Evolutionary conservation across 495 filamentous ascomycete species (phyloP).

Genomic region (Cetradonia linearis): DNA sequence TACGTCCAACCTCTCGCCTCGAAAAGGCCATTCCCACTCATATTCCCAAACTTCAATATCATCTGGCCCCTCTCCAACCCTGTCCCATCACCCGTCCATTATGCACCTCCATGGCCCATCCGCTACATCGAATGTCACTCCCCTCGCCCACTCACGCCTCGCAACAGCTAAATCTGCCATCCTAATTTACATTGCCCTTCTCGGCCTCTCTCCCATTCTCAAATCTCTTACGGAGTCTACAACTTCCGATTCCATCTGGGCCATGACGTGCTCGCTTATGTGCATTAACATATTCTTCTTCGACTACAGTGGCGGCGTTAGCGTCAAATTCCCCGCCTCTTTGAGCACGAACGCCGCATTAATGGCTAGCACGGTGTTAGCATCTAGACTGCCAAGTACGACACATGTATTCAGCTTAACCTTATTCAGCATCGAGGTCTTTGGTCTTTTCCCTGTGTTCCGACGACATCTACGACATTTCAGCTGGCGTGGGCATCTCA

Average conservation of each 20-base stretch:
- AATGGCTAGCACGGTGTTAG: slow-evolving; percentile 88
- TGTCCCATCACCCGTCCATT: slow-evolving; percentile 19
- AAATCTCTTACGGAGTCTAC: slow-evolving; percentile 90
- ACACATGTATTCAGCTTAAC: slow-evolving; percentile 93
- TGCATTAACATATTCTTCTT: slow-evolving; percentile 95
- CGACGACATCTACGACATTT: slow-evolving; percentile 72
- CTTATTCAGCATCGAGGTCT: slow-evolving; percentile 92
- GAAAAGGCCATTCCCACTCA: slow-evolving; percentile 22
- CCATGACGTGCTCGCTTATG: slow-evolving; percentile 84
- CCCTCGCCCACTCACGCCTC: slow-evolving; percentile 54
- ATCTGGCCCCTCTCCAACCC: slow-evolving; percentile 16
- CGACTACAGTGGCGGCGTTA: slow-evolving; percentile 69
- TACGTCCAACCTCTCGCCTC: slow-evolving; percentile 15
- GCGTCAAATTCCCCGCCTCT: slow-evolving; percentile 67
- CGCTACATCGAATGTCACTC: slow-evolving; percentile 19
- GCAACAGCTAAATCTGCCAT: slow-evolving; percentile 79
- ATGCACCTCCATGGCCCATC: slow-evolving; percentile 18
- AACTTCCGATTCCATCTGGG: slow-evolving; percentile 88
- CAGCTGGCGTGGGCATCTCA: slow-evolving; percentile 72
- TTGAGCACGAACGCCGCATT: slow-evolving; percentile 90
- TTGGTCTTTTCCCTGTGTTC: slow-evolving; percentile 93
- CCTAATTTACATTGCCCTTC: slow-evolving; percentile 82
- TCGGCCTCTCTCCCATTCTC: slow-evolving; percentile 86
- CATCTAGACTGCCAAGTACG: slow-evolving; percentile 74
- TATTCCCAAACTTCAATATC: slow-evolving; percentile 18